These are phyloP conservation scores for Schizochytrium sp. DNA, from an alignment of 108 stramenopile genomes.

Conservation along the genomic window DNA sequence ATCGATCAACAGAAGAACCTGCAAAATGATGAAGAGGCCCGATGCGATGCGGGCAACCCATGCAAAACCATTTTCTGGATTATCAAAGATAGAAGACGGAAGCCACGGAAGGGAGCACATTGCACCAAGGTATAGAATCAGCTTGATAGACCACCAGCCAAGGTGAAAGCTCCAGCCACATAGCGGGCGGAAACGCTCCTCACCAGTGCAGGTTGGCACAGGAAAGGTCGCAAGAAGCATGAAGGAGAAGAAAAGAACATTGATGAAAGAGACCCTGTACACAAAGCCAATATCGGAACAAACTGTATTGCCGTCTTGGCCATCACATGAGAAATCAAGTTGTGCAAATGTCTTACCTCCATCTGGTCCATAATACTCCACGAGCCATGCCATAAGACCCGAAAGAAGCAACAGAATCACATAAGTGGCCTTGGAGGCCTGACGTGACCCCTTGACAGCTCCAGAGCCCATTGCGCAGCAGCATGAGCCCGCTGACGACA, in stretches of 20 bases:
- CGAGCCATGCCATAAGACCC: slow-evolving; percentile 34
- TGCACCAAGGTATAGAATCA: slow-evolving; percentile 14
- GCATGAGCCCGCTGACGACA: not conserved
- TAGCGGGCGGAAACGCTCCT: slow-evolving; percentile 4
- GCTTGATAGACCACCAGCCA: slow-evolving; percentile 44
- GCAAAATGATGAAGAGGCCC: slow-evolving; percentile 39
- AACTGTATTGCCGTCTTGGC: slow-evolving; percentile 6
- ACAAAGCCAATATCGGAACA: slow-evolving; percentile 29
- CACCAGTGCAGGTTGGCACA: slow-evolving; percentile 1
- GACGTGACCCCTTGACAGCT: not conserved
- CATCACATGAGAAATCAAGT: slow-evolving; percentile 25
- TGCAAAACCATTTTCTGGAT: slow-evolving; percentile 19
- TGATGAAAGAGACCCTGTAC: slow-evolving; percentile 37
- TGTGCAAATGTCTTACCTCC: not conserved
- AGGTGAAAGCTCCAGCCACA: slow-evolving; percentile 31
- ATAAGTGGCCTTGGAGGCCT: slow-evolving; percentile 37
- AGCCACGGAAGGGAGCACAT: not conserved
- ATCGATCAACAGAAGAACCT: slow-evolving; percentile 53
- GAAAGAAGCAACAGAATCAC: not conserved
- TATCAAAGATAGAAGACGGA: slow-evolving; percentile 12
- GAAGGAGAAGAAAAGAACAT: not conserved
- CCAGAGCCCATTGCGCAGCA: slow-evolving; percentile 41
- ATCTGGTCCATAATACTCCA: not conserved
- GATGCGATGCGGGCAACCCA: slow-evolving; percentile 24
- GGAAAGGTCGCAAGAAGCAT: slow-evolving; percentile 36